Percentiles rank a stretch among this genome's conserved stretches.
Conservation (phyloP, 129 eudicot species). For the Chrysanthemum seticuspe region DNA sequence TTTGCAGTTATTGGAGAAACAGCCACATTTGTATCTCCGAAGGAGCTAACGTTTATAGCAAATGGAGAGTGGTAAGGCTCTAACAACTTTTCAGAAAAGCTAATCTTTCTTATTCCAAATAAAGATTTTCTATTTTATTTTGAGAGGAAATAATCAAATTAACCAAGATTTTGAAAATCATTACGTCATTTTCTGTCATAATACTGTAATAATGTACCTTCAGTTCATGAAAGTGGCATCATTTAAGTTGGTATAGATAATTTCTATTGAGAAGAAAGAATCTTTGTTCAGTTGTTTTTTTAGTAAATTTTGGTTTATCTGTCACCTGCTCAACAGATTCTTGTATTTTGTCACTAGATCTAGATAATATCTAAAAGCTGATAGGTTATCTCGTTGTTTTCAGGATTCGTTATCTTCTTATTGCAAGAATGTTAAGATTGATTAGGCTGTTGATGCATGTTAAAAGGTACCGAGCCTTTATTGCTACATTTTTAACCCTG, state of each 20-base stretch:
- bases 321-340: background rate
- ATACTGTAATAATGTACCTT: background rate
- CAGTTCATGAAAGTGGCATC: background rate
- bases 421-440: constrained; percentile 88
- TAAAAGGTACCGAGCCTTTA: constrained; percentile 72
- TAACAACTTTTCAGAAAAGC: background rate
- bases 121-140: background rate
- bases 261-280: background rate
- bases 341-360: background rate
- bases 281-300: background rate
- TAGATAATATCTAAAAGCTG: background rate
- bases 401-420: constrained; percentile 99
- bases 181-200: background rate
- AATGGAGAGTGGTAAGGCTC: constrained; percentile 90
- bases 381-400: constrained; percentile 20
- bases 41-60: constrained; percentile 60
- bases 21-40: constrained; percentile 70
- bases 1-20: constrained; percentile 94
- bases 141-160: too few relatives aligned
- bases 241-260: background rate
- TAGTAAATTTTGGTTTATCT: too few relatives aligned
- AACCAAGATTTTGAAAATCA: background rate
- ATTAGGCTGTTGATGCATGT: constrained; percentile 96
- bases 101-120: background rate
- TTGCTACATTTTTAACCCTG: constrained; percentile 90